These are phyloP conservation scores for Podaxis sp. DNA, from an alignment of 768 basidiomycete genomes.

Conservation along the genomic window DNA sequence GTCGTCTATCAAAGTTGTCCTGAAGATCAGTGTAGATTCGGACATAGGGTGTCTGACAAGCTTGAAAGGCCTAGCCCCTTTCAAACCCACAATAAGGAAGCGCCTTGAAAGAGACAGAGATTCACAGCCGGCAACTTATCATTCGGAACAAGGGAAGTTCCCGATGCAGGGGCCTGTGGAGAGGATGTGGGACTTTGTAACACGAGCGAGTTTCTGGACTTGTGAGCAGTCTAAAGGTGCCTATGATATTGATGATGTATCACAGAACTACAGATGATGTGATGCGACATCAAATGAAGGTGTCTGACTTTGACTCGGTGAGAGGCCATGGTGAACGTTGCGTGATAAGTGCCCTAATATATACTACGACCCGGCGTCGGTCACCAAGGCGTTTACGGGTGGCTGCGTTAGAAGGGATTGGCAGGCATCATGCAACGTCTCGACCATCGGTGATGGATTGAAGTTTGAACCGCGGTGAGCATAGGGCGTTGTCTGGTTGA, in stretches of 20 bases:
- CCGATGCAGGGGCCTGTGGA: not conserved
- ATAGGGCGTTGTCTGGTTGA: not conserved
- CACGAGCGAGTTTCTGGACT: not conserved
- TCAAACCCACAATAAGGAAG: not conserved
- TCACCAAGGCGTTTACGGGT: not conserved
- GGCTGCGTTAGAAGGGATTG: not conserved
- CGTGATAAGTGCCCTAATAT: too few species aligned
- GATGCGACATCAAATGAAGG: not conserved
- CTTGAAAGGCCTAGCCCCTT: not conserved
- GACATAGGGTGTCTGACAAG: not conserved
- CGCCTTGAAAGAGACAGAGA: not conserved
- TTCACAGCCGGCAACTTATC: not conserved
- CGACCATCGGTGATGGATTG: not conserved
- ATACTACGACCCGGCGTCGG: too few species aligned
- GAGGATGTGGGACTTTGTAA: not conserved
- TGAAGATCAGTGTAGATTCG: slow-evolving; percentile 1
- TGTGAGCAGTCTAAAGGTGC: not conserved
- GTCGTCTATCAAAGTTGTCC: not conserved
- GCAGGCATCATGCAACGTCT: not conserved
- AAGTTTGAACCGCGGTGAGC: not conserved
- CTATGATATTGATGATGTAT: not conserved
- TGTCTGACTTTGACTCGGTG: not conserved
- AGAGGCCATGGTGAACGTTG: too few species aligned
- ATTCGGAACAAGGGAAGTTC: not conserved
- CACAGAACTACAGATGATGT: not conserved